Conservation (phyloP, 768 basidiomycete genomes). For the Lactifluus subvellereus region DNA sequence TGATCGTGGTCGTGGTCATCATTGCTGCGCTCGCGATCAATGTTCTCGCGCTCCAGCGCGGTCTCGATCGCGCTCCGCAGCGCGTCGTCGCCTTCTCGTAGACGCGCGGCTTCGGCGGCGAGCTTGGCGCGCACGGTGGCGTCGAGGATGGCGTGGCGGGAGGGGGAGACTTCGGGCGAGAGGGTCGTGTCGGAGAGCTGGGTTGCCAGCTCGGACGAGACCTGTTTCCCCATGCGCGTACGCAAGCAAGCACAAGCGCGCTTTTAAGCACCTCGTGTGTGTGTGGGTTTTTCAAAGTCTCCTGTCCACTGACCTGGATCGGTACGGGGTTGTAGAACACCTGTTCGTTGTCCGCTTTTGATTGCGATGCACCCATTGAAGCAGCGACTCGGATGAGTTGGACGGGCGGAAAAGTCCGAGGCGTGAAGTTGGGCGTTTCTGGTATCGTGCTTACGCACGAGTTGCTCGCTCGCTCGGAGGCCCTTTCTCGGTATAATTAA, state of each 20-base stretch:
- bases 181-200: slow-evolving; percentile 63
- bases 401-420: no score
- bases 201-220: slow-evolving; percentile 79
- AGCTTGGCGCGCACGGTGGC: slow-evolving; percentile 68
- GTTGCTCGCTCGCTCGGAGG: no score
- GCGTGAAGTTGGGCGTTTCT: no score
- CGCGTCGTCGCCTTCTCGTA: slow-evolving; percentile 60
- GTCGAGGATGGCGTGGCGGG: slow-evolving; percentile 71
- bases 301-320: slow-evolving; percentile 32
- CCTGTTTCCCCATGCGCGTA: slow-evolving; percentile 39
- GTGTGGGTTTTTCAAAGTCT: no score
- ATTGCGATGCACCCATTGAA: slow-evolving; percentile 64
- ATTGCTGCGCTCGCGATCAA: slow-evolving; percentile 68
- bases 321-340: slow-evolving; percentile 41
- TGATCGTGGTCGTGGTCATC: slow-evolving; percentile 34
- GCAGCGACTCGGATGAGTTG: no score
- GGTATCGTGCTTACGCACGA: no score
- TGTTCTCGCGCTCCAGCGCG: slow-evolving; percentile 82
- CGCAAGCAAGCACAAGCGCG: no score
- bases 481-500: no score
- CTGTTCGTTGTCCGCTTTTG: slow-evolving; percentile 55
- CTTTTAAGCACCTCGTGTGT: no score
- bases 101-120: slow-evolving; percentile 54
- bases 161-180: slow-evolving; percentile 52
- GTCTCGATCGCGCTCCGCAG: slow-evolving; percentile 54